Base-by-base conservation (phyloP, 352 stramenopile genomes). In the Phytophthora idaei region DNA sequence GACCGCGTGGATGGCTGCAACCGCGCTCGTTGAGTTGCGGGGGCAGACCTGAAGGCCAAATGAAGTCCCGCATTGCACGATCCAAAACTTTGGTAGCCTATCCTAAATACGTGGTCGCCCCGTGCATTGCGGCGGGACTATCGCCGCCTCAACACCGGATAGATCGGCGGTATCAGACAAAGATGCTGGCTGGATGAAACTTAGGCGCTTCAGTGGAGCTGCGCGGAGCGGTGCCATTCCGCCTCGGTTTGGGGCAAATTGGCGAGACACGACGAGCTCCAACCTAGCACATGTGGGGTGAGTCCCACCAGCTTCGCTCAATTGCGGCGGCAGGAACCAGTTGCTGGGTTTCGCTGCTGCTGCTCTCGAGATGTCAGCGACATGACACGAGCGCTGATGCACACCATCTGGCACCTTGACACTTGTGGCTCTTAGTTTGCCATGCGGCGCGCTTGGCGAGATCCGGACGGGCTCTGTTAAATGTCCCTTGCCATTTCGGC, bases 391-490 rank as follows among this genome's bases (percentile, higher is more conserved):
- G 5, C 50, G 55, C 64, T 45, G 57, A 60, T 44, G 64, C 55
- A 71, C 57, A 68, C 56, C 68, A 75, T 51, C 57, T 75, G 67
- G 69, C 59, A 28, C 25, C 31, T 55, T 72, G 57, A 67, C 51
- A 60, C 54, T 64, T 71, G 64, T 71, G 59, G 64, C 59, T 61
- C 64, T 69, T 56, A 50, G 50, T 57, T 27, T 61, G 58, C 63
- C 46, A 71, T 61, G 6, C 56, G 57, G 46, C 50, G 46, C 47
- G 27, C 39, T 51, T 71, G 48, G 52, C 15, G 57, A 63, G 62
- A 71, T 67, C 50, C 55, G 61, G 61, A 74, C 47, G 62, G 67
- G 68, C 63, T 72, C 53, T 76, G 57, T 32, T 70, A 69, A 72
- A 74, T 71, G 56, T 71, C 51, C 56, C 67, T 69, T 73, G 53